Percentiles rank a stretch among this genome's conserved stretches.
These are phyloP conservation scores for Microsporum canis DNA, from an alignment of 2,329 filamentous ascomycete genomes.

Conservation along the genomic window DNA sequence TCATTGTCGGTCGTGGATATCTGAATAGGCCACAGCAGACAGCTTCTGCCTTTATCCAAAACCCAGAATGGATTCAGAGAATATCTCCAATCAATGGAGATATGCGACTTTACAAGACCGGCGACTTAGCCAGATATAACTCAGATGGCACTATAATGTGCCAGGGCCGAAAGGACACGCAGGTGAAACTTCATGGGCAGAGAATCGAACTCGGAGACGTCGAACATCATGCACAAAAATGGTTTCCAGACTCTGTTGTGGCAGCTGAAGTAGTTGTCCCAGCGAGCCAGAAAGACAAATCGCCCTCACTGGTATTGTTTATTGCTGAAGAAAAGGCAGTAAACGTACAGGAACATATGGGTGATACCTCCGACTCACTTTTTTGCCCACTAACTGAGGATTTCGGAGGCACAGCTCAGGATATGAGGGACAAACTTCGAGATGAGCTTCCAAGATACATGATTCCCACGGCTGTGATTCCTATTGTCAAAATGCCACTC, in stretches of 20 bases:
- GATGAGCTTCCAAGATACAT: slow-evolving; percentile 8
- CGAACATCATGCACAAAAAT: slow-evolving; percentile 7
- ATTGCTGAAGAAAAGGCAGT: slow-evolving; percentile 8
- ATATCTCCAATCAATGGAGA: slow-evolving; percentile 9
- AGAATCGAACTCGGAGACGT: slow-evolving; percentile 8
- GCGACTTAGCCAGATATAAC: slow-evolving; percentile 20
- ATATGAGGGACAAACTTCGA: neutral
- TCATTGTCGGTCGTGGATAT: slow-evolving; percentile 27
- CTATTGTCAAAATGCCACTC: slow-evolving; percentile 11
- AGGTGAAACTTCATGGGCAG: slow-evolving; percentile 6
- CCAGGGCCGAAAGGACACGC: slow-evolving; percentile 7
- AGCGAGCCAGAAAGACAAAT: neutral
- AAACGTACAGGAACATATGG: neutral
- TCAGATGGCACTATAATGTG: slow-evolving; percentile 15
- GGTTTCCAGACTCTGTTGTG: neutral
- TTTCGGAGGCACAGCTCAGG: neutral
- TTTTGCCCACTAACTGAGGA: neutral
- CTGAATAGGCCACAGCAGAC: slow-evolving; percentile 25
- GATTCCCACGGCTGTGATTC: slow-evolving; percentile 24
- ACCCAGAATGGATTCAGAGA: slow-evolving; percentile 20
- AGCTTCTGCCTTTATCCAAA: slow-evolving; percentile 16
- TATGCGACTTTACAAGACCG: slow-evolving; percentile 25
- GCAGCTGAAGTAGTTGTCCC: slow-evolving; percentile 6
- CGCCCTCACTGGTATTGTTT: slow-evolving; percentile 5
- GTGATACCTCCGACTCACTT: neutral